A percentile compares a stretch with the other conserved stretches of the same genome.
These are phyloP conservation scores for Mycena epipterygia DNA, from an alignment of 768 basidiomycete genomes.

Conservation along the genomic window DNA sequence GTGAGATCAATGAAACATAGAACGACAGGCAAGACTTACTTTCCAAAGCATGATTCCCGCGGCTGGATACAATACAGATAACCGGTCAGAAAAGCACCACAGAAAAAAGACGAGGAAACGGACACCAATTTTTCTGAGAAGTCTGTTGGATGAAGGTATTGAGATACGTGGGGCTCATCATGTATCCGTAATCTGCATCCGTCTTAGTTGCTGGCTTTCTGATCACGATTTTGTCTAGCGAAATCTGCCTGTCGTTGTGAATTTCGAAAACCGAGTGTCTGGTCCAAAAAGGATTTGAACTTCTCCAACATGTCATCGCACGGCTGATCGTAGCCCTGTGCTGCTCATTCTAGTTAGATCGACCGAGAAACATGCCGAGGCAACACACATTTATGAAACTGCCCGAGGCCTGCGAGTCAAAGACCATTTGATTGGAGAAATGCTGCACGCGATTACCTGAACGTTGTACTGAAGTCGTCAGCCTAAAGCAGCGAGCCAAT, in stretches of 20 bases:
- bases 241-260: background rate
- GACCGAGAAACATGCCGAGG: too few relatives aligned
- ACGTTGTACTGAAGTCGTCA: background rate
- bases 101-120: background rate
- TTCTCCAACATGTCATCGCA: too few relatives aligned
- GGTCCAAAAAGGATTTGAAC: too few relatives aligned
- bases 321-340: too few relatives aligned
- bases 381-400: background rate
- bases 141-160: background rate
- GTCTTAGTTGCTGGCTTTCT: background rate
- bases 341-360: too few relatives aligned
- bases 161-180: too few relatives aligned
- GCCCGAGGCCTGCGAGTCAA: background rate
- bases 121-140: background rate
- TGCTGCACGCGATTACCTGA: background rate
- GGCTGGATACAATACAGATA: background rate
- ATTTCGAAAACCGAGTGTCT: too few relatives aligned
- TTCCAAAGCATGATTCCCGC: background rate
- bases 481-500: background rate
- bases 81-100: background rate
- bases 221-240: background rate
- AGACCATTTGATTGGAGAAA: background rate
- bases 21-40: background rate
- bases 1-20: background rate
- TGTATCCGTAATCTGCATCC: too few relatives aligned